Conservation (phyloP, 176 grass and related monocot species). For the Triticum timopheevii region DNA sequence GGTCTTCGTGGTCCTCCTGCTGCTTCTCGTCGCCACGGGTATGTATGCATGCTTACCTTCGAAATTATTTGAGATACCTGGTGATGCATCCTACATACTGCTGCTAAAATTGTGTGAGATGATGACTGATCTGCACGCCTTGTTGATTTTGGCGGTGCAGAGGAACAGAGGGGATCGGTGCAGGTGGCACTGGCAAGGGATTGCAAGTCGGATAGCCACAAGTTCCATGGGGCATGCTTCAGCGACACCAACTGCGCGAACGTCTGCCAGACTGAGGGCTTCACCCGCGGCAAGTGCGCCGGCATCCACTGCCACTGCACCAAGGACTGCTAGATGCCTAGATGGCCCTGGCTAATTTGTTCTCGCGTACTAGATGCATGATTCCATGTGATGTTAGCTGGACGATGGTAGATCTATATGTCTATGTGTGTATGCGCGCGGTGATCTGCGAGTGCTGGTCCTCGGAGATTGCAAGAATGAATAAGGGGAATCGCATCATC, state of each 20-base stretch:
- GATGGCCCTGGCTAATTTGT: too few relatives aligned
- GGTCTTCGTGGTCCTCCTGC: neutral
- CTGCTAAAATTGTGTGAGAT: too few relatives aligned
- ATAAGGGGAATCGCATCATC: too few relatives aligned
- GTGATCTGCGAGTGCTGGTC: too few relatives aligned
- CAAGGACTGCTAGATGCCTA: conserved; percentile 28
- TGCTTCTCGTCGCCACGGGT: neutral
- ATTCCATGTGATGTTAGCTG: too few relatives aligned
- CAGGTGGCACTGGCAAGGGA: conserved; percentile 26
- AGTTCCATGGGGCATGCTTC: conserved; percentile 41
- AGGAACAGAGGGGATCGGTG: neutral
- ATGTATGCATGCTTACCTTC: neutral
- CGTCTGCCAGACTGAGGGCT: conserved; percentile 56
- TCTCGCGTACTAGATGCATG: neutral
- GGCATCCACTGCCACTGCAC: conserved; percentile 45
- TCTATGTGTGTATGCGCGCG: too few relatives aligned
- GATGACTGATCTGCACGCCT: too few relatives aligned
- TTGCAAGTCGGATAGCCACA: conserved; percentile 44
- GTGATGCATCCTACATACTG: neutral
- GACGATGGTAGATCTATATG: too few relatives aligned
- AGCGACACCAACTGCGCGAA: conserved; percentile 32
- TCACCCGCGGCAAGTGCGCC: conserved; percentile 30
- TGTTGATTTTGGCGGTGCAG: conserved; percentile 19
- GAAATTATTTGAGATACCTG: too few relatives aligned
- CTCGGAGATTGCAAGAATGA: too few relatives aligned